Conservation (phyloP, 768 basidiomycete genomes). For the Leucosporidium scottii region DNA sequence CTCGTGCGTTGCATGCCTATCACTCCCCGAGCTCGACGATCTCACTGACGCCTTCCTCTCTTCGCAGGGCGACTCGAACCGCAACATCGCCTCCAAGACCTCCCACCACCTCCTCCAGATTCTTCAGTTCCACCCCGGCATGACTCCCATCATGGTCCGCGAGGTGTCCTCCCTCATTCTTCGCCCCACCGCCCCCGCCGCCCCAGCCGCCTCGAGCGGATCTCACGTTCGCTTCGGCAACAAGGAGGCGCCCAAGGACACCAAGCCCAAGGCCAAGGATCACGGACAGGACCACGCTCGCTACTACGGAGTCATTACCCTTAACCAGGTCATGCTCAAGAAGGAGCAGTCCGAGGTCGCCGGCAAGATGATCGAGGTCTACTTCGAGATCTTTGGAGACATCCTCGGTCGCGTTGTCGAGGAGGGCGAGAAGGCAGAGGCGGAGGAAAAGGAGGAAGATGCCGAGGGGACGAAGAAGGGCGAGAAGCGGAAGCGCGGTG, state of each 20-base stretch:
- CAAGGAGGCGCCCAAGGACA: slow-evolving; percentile 32
- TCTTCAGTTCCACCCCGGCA: slow-evolving; percentile 80
- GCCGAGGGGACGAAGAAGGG: slow-evolving; percentile 13
- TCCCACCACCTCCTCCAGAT: slow-evolving; percentile 84
- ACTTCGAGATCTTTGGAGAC: slow-evolving; percentile 90
- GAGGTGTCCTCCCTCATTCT: slow-evolving; percentile 77
- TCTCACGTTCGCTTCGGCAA: slow-evolving; percentile 48
- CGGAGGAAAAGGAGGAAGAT: slow-evolving; percentile 33
- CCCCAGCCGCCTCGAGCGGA: slow-evolving; percentile 44
- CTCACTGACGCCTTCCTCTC: neutral
- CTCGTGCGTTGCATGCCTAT: slow-evolving; percentile 52
- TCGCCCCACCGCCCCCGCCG: slow-evolving; percentile 48
- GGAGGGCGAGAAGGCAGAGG: slow-evolving; percentile 32
- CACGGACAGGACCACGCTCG: slow-evolving; percentile 56
- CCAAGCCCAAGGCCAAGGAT: slow-evolving; percentile 45
- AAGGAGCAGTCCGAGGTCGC: slow-evolving; percentile 67
- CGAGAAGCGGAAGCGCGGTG: slow-evolving; percentile 25
- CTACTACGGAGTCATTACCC: slow-evolving; percentile 88
- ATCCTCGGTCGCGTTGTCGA: slow-evolving; percentile 54
- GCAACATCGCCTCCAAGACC: slow-evolving; percentile 75
- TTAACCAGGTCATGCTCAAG: slow-evolving; percentile 79
- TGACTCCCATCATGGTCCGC: slow-evolving; percentile 82
- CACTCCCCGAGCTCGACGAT: neutral
- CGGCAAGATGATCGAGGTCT: slow-evolving; percentile 70
- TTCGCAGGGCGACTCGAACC: slow-evolving; percentile 75